Evolutionary conservation across 352 stramenopile genomes (phyloP).

Genomic region (Blastocystis sp.): DNA sequence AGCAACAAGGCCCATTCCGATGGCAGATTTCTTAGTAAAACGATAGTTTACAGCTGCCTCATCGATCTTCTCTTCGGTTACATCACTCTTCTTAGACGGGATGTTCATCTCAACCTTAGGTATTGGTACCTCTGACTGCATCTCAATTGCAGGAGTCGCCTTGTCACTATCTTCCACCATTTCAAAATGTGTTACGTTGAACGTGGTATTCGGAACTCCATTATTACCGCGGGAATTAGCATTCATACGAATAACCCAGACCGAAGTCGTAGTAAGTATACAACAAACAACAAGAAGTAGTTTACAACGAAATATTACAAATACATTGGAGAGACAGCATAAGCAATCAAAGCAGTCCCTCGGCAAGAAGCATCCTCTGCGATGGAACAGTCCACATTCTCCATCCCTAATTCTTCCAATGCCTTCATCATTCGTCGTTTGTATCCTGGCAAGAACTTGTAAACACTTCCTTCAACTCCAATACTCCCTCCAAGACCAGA

Average conservation of each 20-base stretch:
- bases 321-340: background rate
- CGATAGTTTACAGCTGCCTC: slow-evolving; percentile 11
- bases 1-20: slow-evolving; percentile 39
- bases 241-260: too few relatives aligned
- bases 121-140: too few relatives aligned
- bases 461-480: slow-evolving; percentile 66
- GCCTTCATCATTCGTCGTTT: slow-evolving; percentile 53
- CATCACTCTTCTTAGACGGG: too few relatives aligned
- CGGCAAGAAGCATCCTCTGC: slow-evolving; percentile 62
- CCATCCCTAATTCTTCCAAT: slow-evolving; percentile 59
- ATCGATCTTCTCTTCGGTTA: too few relatives aligned
- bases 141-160: too few relatives aligned
- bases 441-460: slow-evolving; percentile 64
- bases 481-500: slow-evolving; percentile 61
- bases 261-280: too few relatives aligned
- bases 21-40: slow-evolving; percentile 54
- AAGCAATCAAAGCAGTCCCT: slow-evolving; percentile 64
- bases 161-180: too few relatives aligned
- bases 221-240: too few relatives aligned
- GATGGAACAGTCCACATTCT: slow-evolving; percentile 60
- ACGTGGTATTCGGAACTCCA: too few relatives aligned
- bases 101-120: too few relatives aligned
- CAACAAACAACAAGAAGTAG: slow-evolving; percentile 17
- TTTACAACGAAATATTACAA: background rate
- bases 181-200: too few relatives aligned